Conservation (phyloP, 2,329 filamentous ascomycete genomes). For the Fonsecaea pedrosoi region DNA sequence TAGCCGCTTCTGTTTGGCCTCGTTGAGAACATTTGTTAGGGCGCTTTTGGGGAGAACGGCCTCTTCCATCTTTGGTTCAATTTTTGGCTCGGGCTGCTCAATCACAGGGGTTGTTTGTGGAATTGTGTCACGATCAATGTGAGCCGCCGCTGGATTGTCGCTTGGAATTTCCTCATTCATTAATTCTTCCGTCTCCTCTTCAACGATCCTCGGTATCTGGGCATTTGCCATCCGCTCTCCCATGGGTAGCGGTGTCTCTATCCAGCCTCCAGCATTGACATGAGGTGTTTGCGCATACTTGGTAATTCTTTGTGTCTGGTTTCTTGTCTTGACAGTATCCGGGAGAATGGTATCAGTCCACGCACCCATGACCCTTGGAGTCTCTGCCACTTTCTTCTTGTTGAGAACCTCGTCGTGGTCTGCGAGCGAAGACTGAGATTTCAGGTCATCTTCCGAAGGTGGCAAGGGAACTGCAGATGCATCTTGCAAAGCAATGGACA, state of each 20-base stretch:
- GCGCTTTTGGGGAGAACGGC: slow-evolving; percentile 52
- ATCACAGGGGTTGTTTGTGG: neutral
- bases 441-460: slow-evolving; percentile 7
- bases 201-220: slow-evolving; percentile 35
- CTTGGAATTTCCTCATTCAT: slow-evolving; percentile 24
- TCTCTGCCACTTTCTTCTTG: slow-evolving; percentile 37
- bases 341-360: slow-evolving; percentile 57
- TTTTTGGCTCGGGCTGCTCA: slow-evolving; percentile 25
- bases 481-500: slow-evolving; percentile 16
- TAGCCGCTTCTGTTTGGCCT: slow-evolving; percentile 44
- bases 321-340: slow-evolving; percentile 42
- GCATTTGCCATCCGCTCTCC: slow-evolving; percentile 13
- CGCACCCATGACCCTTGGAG: slow-evolving; percentile 53
- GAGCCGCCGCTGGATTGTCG: slow-evolving; percentile 1
- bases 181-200: slow-evolving; percentile 40
- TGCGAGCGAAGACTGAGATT: slow-evolving; percentile 6
- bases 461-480: slow-evolving; percentile 14
- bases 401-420: neutral
- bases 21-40: slow-evolving; percentile 51
- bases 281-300: slow-evolving; percentile 40
- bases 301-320: slow-evolving; percentile 17
- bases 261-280: slow-evolving; percentile 40
- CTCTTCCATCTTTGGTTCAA: slow-evolving; percentile 41
- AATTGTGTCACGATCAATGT: neutral
- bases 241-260: slow-evolving; percentile 38